These are phyloP conservation scores for Colletotrichum sp. DNA, from an alignment of 2,329 filamentous ascomycete genomes.

Conservation along the genomic window DNA sequence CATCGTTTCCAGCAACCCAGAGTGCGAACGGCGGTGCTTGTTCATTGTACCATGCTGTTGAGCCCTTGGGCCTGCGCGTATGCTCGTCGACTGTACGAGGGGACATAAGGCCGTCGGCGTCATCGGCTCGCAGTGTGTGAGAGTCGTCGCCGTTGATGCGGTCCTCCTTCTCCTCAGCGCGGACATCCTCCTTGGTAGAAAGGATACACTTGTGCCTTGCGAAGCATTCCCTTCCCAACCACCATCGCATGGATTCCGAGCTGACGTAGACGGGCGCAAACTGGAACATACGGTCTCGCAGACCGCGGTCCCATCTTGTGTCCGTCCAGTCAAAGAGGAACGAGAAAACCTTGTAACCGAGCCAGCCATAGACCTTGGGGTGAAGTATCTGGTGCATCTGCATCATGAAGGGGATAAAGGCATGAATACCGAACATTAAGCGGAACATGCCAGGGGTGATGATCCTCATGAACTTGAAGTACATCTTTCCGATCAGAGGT, in stretches of 20 bases:
- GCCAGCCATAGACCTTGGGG: constrained; percentile 72
- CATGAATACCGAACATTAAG: constrained; percentile 86
- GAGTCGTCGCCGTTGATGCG: constrained; percentile 42
- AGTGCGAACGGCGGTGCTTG: constrained; percentile 83
- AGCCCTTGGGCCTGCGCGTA: constrained; percentile 46
- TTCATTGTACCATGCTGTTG: constrained; percentile 81
- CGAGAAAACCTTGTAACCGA: constrained; percentile 89
- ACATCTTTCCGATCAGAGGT: constrained; percentile 82
- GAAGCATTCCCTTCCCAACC: constrained; percentile 88
- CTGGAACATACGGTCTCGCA: constrained; percentile 86
- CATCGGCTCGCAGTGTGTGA: constrained; percentile 33
- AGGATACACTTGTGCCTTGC: constrained; percentile 82
- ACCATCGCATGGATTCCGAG: constrained; percentile 93
- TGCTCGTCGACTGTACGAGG: constrained; percentile 32
- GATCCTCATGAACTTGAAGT: constrained; percentile 89
- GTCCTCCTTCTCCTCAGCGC: constrained; percentile 66
- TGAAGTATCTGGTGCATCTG: constrained; percentile 73
- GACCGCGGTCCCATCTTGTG: constrained; percentile 78
- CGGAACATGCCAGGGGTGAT: constrained; percentile 80
- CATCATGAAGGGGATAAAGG: constrained; percentile 96
- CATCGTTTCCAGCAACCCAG: constrained; percentile 85
- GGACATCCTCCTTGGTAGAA: constrained; percentile 73
- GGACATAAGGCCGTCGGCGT: constrained; percentile 30
- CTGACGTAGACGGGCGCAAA: constrained; percentile 92
- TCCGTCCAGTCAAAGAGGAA: constrained; percentile 93